phyloP scores from a whole-genome alignment of 2,329 filamentous ascomycete species.

The Trichoderma cornu-damae region DNA sequence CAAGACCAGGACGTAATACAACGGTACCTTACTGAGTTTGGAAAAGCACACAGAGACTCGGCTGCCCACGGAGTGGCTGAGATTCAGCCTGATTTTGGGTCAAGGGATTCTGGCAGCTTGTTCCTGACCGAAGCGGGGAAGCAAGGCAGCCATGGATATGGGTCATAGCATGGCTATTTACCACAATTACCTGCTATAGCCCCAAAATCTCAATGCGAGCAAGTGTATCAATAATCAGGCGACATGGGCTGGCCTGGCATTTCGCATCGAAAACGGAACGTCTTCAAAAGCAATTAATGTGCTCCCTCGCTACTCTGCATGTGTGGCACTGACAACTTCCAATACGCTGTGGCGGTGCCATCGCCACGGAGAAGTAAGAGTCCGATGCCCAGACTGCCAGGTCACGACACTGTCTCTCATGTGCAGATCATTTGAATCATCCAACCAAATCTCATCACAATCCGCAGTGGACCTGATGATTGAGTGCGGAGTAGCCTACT shows the following conservation, averaged over 20 bases:
- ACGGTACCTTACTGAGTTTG: slow-evolving; percentile 15
- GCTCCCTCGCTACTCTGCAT: background rate
- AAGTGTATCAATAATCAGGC: background rate
- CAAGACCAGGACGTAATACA: slow-evolving; percentile 2
- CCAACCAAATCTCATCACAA: background rate
- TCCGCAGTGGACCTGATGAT: background rate
- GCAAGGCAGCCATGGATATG: background rate
- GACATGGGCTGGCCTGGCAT: background rate
- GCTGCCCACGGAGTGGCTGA: background rate
- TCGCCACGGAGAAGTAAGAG: background rate
- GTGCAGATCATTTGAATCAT: background rate
- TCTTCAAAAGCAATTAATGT: background rate
- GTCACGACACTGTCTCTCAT: background rate
- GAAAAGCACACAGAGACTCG: background rate
- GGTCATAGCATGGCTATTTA: background rate
- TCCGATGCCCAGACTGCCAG: background rate
- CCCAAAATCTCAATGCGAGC: background rate
- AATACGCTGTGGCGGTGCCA: background rate
- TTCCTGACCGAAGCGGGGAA: slow-evolving; percentile 14
- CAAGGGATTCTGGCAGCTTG: slow-evolving; percentile 7
- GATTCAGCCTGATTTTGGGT: background rate
- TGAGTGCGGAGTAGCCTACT: slow-evolving; percentile 12
- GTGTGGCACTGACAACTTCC: background rate
- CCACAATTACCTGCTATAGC: background rate
- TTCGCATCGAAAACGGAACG: background rate